Percentiles rank a stretch among this genome's conserved stretches.
Evolutionary conservation across 176 grass and related monocot species (phyloP).

Genomic region (Ananas comosus): DNA sequence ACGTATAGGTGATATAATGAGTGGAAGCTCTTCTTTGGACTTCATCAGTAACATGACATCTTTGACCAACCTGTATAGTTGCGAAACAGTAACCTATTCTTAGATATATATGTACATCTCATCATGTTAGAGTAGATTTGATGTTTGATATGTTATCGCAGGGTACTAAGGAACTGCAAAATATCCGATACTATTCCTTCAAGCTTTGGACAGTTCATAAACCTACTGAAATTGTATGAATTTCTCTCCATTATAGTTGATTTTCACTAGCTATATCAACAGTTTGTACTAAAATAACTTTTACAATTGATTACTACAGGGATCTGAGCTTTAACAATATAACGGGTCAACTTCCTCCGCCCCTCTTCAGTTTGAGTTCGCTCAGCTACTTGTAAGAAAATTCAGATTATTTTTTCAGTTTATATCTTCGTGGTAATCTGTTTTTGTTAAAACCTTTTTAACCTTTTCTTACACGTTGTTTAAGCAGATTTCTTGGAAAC

Average conservation of each 20-base stretch:
- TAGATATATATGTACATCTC: background rate
- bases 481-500: constrained; percentile 77
- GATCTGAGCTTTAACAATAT: constrained; percentile 96
- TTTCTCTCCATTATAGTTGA: background rate
- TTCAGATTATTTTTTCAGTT: background rate
- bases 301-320: constrained; percentile 19
- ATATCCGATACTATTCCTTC: constrained; percentile 65
- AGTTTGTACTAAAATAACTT: background rate
- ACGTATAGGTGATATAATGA: constrained; percentile 58
- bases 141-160: constrained; percentile 27
- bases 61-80: constrained; percentile 43
- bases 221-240: constrained; percentile 35
- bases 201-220: constrained; percentile 45
- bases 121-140: background rate
- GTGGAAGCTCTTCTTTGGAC: constrained; percentile 46
- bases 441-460: background rate
- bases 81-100: constrained; percentile 1
- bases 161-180: constrained; percentile 72
- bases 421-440: background rate
- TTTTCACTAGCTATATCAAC: constrained; percentile 3
- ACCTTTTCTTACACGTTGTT: background rate
- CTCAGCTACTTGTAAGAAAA: constrained; percentile 41
- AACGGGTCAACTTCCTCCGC: constrained; percentile 46
- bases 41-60: constrained; percentile 64
- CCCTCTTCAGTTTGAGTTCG: constrained; percentile 39